A percentile compares a stretch with the other conserved stretches of the same genome.
These are phyloP conservation scores for Mycena vitilis DNA, from an alignment of 768 basidiomycete species.

Conservation along the genomic window DNA sequence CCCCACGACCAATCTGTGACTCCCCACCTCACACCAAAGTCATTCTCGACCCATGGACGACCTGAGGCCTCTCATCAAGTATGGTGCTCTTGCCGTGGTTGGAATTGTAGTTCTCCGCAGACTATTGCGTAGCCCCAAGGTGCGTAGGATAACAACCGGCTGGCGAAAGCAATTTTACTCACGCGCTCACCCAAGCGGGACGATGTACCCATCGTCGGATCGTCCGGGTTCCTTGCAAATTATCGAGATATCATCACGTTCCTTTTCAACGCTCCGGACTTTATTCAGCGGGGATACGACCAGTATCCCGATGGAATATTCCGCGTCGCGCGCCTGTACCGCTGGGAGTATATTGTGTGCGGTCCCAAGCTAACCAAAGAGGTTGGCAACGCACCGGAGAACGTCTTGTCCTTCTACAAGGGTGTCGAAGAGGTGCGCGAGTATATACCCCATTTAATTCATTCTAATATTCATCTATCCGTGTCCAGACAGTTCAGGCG, in stretches of 20 bases:
- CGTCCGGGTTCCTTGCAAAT: conserved; percentile 17
- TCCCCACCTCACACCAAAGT: no score
- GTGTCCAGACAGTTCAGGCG: background rate
- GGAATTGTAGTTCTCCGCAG: background rate
- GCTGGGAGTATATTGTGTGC: conserved; percentile 55
- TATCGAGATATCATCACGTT: conserved; percentile 15
- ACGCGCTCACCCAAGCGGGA: background rate
- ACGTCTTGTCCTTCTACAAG: conserved; percentile 50
- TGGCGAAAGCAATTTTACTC: background rate
- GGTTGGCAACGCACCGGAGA: conserved; percentile 51
- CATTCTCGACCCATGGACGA: background rate
- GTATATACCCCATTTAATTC: background rate
- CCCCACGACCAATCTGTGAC: no score
- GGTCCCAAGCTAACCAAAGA: conserved; percentile 51
- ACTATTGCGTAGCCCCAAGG: no score
- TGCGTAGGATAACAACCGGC: background rate
- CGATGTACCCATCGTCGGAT: conserved; percentile 18
- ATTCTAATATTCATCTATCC: background rate
- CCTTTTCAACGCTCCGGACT: background rate
- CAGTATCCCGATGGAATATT: conserved; percentile 21
- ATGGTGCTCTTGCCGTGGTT: background rate
- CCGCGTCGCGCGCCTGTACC: conserved; percentile 18
- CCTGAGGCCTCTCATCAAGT: background rate
- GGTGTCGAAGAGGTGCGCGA: conserved; percentile 45
- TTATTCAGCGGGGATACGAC: conserved; percentile 24